These are phyloP conservation scores for Boletellus deceptivus DNA, from an alignment of 1,284 basidiomycete species.

Conservation along the genomic window DNA sequence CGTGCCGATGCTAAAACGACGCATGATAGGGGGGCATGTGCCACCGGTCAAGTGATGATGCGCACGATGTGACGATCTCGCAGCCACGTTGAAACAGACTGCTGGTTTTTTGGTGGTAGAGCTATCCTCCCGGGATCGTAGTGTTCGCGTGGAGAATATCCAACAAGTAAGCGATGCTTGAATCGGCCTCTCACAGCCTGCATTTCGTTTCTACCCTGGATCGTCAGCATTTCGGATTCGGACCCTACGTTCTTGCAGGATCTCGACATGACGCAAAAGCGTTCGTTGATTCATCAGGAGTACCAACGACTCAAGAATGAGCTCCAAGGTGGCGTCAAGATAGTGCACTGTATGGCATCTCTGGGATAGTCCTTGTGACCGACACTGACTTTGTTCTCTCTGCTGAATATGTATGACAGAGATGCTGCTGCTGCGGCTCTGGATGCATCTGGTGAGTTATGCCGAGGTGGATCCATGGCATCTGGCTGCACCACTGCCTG, in stretches of 20 bases:
- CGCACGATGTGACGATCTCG: conserved; percentile 58
- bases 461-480: conserved; percentile 40
- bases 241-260: conserved; percentile 57
- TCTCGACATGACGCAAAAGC: conserved; percentile 66
- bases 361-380: not conserved
- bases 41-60: too few relatives aligned
- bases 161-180: conserved; percentile 51
- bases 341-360: conserved; percentile 48
- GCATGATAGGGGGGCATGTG: too few relatives aligned
- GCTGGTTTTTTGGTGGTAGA: conserved; percentile 68
- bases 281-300: conserved; percentile 59
- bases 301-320: conserved; percentile 48
- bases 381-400: not conserved
- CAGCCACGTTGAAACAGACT: conserved; percentile 63
- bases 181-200: not conserved
- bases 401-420: conserved; percentile 64
- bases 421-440: conserved; percentile 80
- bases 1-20: too few relatives aligned
- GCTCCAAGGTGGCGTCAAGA: conserved; percentile 49
- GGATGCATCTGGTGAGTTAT: conserved; percentile 79
- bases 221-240: conserved; percentile 53
- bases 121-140: conserved; percentile 65
- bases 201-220: conserved; percentile 34
- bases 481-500: conserved; percentile 21
- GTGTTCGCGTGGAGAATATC: conserved; percentile 70